phyloP scores from a whole-genome alignment of 148 eudicot species.

The Polygonum maritimum region DNA sequence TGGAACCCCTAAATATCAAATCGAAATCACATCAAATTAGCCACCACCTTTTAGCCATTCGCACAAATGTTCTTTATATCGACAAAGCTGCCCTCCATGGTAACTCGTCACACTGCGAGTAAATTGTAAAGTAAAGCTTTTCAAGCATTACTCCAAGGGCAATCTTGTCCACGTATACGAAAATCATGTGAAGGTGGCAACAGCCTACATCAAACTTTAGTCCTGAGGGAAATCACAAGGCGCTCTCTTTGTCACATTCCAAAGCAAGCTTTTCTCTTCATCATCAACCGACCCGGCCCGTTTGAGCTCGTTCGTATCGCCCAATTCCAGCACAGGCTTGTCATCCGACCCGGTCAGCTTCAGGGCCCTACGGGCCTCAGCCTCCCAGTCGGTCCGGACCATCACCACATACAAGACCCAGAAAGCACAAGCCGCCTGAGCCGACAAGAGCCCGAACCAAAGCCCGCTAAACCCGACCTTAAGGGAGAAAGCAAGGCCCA shows the following conservation, averaged over 20 bases:
- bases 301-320: conserved; percentile 5
- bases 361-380: conserved; percentile 55
- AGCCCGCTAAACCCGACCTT: conserved; percentile 65
- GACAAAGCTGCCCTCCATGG: not conserved
- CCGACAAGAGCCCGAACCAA: conserved; percentile 82
- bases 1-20: not conserved
- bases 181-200: not conserved
- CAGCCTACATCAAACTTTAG: not conserved
- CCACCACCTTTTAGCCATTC: not conserved
- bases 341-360: conserved; percentile 32
- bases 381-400: conserved; percentile 73
- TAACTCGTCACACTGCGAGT: not conserved
- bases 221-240: not conserved
- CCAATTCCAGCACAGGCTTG: conserved; percentile 21
- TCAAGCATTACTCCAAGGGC: not conserved
- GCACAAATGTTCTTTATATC: not conserved
- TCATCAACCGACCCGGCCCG: conserved; percentile 14
- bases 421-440: conserved; percentile 65
- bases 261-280: conserved; percentile 11
- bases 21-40: not conserved
- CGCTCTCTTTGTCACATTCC: not conserved
- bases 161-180: not conserved
- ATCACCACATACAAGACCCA: conserved; percentile 50
- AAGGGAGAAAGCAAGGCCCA: conserved; percentile 61
- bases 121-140: not conserved